These are phyloP conservation scores for Acanthochlamys bracteata DNA, from an alignment of 106 monocot species.

Conservation along the genomic window DNA sequence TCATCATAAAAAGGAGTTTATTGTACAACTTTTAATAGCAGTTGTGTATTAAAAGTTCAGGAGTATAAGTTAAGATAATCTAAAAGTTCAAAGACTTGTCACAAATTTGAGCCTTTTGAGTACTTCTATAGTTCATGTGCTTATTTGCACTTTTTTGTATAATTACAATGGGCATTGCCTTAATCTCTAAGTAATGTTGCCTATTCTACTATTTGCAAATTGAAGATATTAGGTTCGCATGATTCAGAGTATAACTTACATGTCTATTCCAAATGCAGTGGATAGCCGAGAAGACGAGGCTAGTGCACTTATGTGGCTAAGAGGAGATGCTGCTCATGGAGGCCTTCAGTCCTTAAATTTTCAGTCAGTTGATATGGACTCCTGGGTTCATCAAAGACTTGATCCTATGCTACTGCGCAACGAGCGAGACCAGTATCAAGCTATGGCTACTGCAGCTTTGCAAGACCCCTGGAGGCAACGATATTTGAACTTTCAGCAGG, in stretches of 20 bases:
- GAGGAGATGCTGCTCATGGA: slow-evolving; percentile 49
- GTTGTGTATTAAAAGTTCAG: no score
- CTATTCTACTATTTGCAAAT: not conserved
- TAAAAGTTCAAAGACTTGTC: no score
- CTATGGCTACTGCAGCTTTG: slow-evolving; percentile 60
- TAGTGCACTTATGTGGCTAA: slow-evolving; percentile 72
- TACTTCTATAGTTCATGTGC: no score
- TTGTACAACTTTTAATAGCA: no score
- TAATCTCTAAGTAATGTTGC: no score
- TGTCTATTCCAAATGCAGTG: not conserved
- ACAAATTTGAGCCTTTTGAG: no score
- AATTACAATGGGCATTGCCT: no score
- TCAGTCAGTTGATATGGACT: slow-evolving; percentile 45
- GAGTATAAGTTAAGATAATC: no score
- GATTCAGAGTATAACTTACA: not conserved
- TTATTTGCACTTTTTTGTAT: no score
- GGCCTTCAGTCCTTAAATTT: slow-evolving; percentile 58
- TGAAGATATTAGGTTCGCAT: not conserved
- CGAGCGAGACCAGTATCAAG: slow-evolving; percentile 64
- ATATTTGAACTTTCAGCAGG: slow-evolving; percentile 57
- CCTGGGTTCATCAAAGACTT: slow-evolving; percentile 55
- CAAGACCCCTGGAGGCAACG: slow-evolving; percentile 66
- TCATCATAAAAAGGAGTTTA: no score
- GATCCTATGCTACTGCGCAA: slow-evolving; percentile 48
- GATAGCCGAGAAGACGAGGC: slow-evolving; percentile 43